A percentile compares a stretch with the other conserved stretches of the same genome.
Evolutionary conservation across 1,284 basidiomycete species (phyloP).

Genomic region (Tremellales sp.): DNA sequence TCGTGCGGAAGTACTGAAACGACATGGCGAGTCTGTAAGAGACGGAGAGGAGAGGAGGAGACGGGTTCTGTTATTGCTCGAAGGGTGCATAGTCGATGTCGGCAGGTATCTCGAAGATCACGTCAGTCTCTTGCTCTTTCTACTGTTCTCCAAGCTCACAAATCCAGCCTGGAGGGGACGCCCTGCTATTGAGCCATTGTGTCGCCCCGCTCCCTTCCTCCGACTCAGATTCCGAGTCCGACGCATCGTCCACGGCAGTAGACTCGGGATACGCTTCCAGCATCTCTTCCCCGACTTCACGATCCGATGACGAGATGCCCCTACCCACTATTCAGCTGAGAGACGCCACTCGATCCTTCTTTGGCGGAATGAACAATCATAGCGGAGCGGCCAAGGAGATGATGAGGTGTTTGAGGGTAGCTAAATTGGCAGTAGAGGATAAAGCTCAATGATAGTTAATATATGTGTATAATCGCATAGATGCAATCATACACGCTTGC

Average conservation of each 20-base stretch:
- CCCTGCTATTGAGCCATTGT: slow-evolving; percentile 18
- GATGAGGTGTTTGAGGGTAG: slow-evolving; percentile 56
- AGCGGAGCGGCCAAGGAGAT: slow-evolving; percentile 58
- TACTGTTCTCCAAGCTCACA: not conserved
- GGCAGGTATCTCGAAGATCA: slow-evolving; percentile 64
- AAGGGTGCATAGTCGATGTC: slow-evolving; percentile 62
- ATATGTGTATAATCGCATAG: too few relatives aligned
- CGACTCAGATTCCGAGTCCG: slow-evolving; percentile 1
- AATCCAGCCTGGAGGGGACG: slow-evolving; percentile 21
- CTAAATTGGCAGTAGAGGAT: slow-evolving; percentile 39
- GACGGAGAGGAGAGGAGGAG: slow-evolving; percentile 45
- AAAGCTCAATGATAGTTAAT: too few relatives aligned
- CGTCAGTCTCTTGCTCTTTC: slow-evolving; percentile 49
- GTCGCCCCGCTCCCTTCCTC: slow-evolving; percentile 12
- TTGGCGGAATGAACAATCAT: slow-evolving; percentile 69
- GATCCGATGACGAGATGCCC: not conserved
- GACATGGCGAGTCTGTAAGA: slow-evolving; percentile 46
- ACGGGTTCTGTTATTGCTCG: slow-evolving; percentile 54
- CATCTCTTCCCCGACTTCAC: slow-evolving; percentile 2
- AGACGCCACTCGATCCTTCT: slow-evolving; percentile 63
- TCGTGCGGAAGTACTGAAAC: slow-evolving; percentile 24
- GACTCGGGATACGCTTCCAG: slow-evolving; percentile 32
- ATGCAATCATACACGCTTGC: too few relatives aligned
- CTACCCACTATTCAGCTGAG: slow-evolving; percentile 40
- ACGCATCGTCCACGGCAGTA: slow-evolving; percentile 5